Evolutionary conservation across 306 rosid species (phyloP), one percentile per base, ranked within the genome.

Genomic region (Boehmeria nivea): DNA sequence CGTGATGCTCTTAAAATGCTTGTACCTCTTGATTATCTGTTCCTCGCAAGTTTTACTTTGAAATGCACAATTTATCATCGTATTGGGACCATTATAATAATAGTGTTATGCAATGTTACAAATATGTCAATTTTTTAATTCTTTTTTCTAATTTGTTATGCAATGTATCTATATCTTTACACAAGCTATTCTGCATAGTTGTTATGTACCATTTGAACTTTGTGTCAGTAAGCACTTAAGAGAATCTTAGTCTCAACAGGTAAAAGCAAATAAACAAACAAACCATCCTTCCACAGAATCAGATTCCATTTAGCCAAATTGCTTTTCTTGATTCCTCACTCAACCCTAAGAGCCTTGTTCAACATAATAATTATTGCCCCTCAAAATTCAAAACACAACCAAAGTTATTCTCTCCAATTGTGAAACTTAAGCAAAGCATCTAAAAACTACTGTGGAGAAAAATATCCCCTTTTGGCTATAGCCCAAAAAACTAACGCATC

Each of bases 341-440:
- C 65, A 45, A 51, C 34, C 71, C 18, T 4, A 17, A 39, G 43
- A 40, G 20, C 6, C 19, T 17, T 53, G 4, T 34, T 37, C 52
- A 43, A 51, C 27, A 53, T 23, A 42, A 28, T 40, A 63, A 76
- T 54, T 31, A 49, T 63, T 39, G 51, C 34, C 54, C 56, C 43
- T 33, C 38, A 33, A 33, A 5, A 33, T n/a, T n/a, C n/a, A n/a
- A 45, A 68, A 36, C 43, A 38, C 55, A 50, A 42, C 55, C 55
- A 61, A 67, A 57, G 67, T 57, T 65, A 72, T 74, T 74, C 71
- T 61, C 58, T 38, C 34, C 65, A 25, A 23, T 43, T 54, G 61
- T 60, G 54, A 61, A 69, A 38, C 21, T 59, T 33, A 69, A 69
- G 79, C 74, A 73, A 77, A 52, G 83, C 47, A 73, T 73, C 83